A percentile compares a stretch with the other conserved stretches of the same genome.
phyloP scores from a whole-genome alignment of 2,329 filamentous ascomycete species.

The Plenodomus lindquistii region DNA sequence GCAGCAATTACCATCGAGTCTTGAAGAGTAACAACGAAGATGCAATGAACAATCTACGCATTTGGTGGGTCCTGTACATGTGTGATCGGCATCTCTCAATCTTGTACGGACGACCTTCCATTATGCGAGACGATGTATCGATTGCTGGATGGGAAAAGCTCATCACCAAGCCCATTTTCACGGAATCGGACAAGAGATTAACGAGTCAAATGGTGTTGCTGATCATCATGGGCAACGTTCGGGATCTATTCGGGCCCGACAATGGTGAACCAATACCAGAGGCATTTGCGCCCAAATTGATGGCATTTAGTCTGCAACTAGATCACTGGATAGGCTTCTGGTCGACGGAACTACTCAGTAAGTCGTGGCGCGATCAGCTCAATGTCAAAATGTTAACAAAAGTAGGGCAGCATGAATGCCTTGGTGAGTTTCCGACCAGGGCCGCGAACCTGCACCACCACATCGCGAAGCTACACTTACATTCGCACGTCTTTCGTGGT shows the following conservation, averaged over 20 bases:
- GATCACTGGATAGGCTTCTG: slow-evolving; percentile 58
- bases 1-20: slow-evolving; percentile 49
- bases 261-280: slow-evolving; percentile 56
- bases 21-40: slow-evolving; percentile 48
- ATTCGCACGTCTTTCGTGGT: slow-evolving; percentile 54
- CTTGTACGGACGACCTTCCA: slow-evolving; percentile 61
- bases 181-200: slow-evolving; percentile 59
- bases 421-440: slow-evolving; percentile 55
- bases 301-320: slow-evolving; percentile 45
- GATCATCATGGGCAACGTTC: slow-evolving; percentile 60
- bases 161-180: slow-evolving; percentile 56
- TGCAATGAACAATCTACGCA: slow-evolving; percentile 57
- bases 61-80: slow-evolving; percentile 64
- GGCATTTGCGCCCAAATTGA: slow-evolving; percentile 57
- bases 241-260: slow-evolving; percentile 61
- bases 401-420: slow-evolving; percentile 49
- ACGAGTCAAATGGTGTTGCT: slow-evolving; percentile 63
- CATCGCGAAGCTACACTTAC: slow-evolving; percentile 58
- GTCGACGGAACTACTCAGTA: slow-evolving; percentile 50
- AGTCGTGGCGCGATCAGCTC: slow-evolving; percentile 1
- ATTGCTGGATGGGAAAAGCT: slow-evolving; percentile 63
- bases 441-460: slow-evolving; percentile 58
- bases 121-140: slow-evolving; percentile 61
- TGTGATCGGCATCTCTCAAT: slow-evolving; percentile 70
- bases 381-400: background rate